Evolutionary conservation across 345 rosid species (phyloP), one percentile per base, ranked within the genome.

Genomic region (Abelmoschus esculentus): DNA sequence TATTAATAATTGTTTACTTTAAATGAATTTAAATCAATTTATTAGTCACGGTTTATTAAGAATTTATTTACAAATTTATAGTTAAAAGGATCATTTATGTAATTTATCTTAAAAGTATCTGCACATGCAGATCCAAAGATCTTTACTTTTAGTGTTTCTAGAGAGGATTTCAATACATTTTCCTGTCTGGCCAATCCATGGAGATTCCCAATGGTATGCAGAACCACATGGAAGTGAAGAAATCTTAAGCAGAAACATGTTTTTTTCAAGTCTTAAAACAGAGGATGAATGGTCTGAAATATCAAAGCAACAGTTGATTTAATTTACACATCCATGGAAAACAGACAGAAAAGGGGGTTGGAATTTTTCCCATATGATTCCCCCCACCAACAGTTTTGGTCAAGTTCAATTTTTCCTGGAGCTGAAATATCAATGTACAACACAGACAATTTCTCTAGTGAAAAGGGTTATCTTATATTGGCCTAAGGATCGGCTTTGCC

Each of bases 401-500:
- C 50, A 14, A 15, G 32, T 70, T 72, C 64, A 56, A 61, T 57
- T 72, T 80, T 81, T 86, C 70, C 78, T 76, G 50, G 78, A 55
- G 73, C 78, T 66, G 73, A 75, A 22, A 56, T 67, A 66, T 74
- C 82, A 19, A 84, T 83, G 80, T 82, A 85, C 89, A 87, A 77
- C 42, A 73, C 67, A 22, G 57, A 69, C 70, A 65, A 74, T 36
- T 44, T 32, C n/a, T 40, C 47, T 47, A 50, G 28, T 3, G 50
- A 49, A 42, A 7, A 9, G 65, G 56, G 15, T 3, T 22, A 53
- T 68, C 56, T 34, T 18, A 14, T 13, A 57, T 56, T 18, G 12
- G n/a, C 81, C 74, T 73, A 88, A 61, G 96, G 97, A 82, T 90
- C 96, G 1, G 88, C 86, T 83, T 90, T 83, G 71, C 96, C 98